Evolutionary conservation across 192 early-diverging fungal species (phyloP), one percentile per base, ranked within the genome.

Genomic region (Anaeromyces robustus): DNA sequence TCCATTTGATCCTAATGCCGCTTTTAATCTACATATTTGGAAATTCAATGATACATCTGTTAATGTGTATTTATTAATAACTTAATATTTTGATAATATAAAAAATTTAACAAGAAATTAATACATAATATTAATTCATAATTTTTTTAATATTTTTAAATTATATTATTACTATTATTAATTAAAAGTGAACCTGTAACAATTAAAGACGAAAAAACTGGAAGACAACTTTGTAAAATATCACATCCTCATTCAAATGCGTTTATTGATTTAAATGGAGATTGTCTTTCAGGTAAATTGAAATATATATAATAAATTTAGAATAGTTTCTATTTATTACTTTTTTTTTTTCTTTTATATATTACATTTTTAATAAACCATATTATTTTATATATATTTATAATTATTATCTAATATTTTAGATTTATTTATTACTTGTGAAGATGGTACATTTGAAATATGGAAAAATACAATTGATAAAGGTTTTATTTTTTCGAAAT

Each of bases 391-490:
- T 7, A 34, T 34, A 3, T 34, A 34, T 34, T 7, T 34, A 34
- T 34, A 7, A 34, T 34, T 34, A 7, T 12, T 12, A 7, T 34
- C 13, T 41, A 16, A 16, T 16, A 2, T 16, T 41, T 52, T 52
- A 52, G 43, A 52, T 22, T 22, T 52, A 22, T 52, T 52, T 52
- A 19, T 52, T 1, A 52, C 43, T 22, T 52, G 43, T 52, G 43
- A 52, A 22, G 19, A 22, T 22, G 43, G 43, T 52, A 52, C 43
- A 22, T 52, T 16, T 52, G 43, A 95, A 80, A 90, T 97, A 78
- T 97, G 95, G 92, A 85, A 86, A 37, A 93, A 93, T 84, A 84
- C 88, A 0, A 86, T 87, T 30, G 82, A 89, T 18, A 31, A 86
- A 41, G 94, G 94, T 9, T 95, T 92, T 82, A 82, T 83, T 34